Base-by-base conservation (phyloP, 164 flowering plant species). In the Cinnamomum chago region DNA sequence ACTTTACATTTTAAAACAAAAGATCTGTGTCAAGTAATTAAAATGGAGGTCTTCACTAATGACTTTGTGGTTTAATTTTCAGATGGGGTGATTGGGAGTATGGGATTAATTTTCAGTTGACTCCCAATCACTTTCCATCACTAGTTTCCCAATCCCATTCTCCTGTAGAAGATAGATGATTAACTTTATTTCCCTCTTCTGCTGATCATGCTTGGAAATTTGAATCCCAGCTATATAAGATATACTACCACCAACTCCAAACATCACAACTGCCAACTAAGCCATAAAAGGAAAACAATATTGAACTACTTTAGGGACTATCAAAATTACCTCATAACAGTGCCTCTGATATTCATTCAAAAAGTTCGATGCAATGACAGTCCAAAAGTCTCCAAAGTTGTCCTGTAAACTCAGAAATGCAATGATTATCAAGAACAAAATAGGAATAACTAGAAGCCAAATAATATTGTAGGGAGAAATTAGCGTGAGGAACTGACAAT, bases 321-420 rank as follows among this genome's bases (percentile, higher is more conserved):
- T 20, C 28, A 70, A 67, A 65, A 22, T 82, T 77, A 95, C 99
- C 99, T 95, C 93, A 82, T 89, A 95, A 66, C 79, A 82, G 67
- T 78, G 79, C 79, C 90, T 92, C 80, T 90, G 85, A 82, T 76
- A 81, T 73, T 95, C 96, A 78, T 86, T 84, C 76, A 95, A 74
- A 78, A 95, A 95, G 70, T 70, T 86, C 7, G 93, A 82, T 65
- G 93, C 97, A 82, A 95, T 81, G 72, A 84, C 81, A 28, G 90
- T 58, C 98, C 99, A 93, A 18, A 87, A 82, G 75, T 78, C 80
- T 77, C 98, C 98, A 88, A 93, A 91, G 58, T 86, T 92, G 17
- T 90, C 99, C 99, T 95, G 92, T 77, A 85, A 76, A 11, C 58
- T 1, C 18, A 2, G 27, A 28, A 55, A 35, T 22, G 50, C 15